Evolutionary conservation across 2,329 filamentous ascomycete species (phyloP).

Genomic region (Aspergillus novoparasiticus): DNA sequence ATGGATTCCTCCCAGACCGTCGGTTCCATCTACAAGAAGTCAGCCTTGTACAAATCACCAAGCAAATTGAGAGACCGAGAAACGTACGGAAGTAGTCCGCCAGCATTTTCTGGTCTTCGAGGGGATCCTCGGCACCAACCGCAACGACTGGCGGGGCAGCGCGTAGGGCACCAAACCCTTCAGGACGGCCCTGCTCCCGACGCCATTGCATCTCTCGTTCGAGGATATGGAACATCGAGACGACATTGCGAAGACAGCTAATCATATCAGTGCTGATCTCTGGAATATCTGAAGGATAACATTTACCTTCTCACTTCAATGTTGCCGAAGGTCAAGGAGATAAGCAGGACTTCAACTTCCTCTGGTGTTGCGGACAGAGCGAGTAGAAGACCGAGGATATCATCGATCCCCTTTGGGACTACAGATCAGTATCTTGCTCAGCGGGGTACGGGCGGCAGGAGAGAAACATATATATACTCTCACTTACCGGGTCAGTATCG

Average conservation of each 20-base stretch:
- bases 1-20: constrained; percentile 78
- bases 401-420: constrained; percentile 70
- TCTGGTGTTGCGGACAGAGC: constrained; percentile 79
- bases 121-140: constrained; percentile 79
- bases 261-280: neutral
- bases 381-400: constrained; percentile 83
- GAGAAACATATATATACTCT: neutral
- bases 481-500: constrained; percentile 83
- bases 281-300: neutral
- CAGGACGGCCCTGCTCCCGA: constrained; percentile 63
- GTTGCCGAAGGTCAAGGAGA: constrained; percentile 93
- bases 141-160: constrained; percentile 79
- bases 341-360: constrained; percentile 80
- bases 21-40: constrained; percentile 63
- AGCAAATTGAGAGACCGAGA: constrained; percentile 23
- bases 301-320: constrained; percentile 77
- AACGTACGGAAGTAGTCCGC: constrained; percentile 80
- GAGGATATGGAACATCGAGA: constrained; percentile 88
- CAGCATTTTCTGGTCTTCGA: constrained; percentile 79
- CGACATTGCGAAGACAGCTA: constrained; percentile 83
- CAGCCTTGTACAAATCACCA: neutral
- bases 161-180: constrained; percentile 73
- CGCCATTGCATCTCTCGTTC: constrained; percentile 89
- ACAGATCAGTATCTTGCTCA: constrained; percentile 6
- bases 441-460: neutral